A percentile compares a stretch with the other conserved stretches of the same genome.
phyloP scores from a whole-genome alignment of 208 protist species.

The Spongospora subterranea region DNA sequence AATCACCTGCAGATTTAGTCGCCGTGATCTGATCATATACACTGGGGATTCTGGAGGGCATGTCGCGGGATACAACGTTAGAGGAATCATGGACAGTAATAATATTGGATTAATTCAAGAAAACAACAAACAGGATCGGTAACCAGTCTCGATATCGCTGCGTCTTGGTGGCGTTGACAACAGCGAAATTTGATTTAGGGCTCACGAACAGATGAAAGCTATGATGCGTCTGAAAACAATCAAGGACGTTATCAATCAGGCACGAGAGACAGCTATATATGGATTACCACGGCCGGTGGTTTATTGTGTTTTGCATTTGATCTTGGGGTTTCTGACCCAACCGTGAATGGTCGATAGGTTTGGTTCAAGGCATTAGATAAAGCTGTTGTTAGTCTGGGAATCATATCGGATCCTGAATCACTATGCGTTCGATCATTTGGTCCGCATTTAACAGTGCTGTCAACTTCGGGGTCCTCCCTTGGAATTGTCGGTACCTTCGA shows the following conservation, averaged over 20 bases:
- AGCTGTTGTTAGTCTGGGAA: neutral
- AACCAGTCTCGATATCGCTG: neutral
- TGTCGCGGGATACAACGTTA: neutral
- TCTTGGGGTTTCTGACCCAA: neutral
- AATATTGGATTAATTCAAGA: constrained; percentile 1
- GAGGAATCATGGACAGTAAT: neutral
- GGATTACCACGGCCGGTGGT: neutral
- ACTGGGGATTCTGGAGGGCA: neutral
- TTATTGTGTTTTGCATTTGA: neutral
- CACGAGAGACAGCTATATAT: neutral
- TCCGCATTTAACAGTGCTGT: neutral
- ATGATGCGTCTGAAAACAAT: neutral
- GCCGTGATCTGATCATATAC: neutral
- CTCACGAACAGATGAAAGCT: neutral
- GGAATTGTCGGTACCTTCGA: constrained; percentile 1
- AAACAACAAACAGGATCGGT: neutral
- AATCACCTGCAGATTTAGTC: neutral
- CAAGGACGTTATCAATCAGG: neutral
- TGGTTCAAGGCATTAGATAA: neutral
- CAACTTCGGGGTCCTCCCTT: neutral
- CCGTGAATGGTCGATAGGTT: neutral
- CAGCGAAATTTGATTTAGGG: neutral
- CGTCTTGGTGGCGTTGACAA: neutral
- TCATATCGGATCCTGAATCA: neutral
- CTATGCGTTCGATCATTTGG: neutral